Conservation (phyloP, 1,284 basidiomycete species). For the Sporisorium iseilematis-ciliati region DNA sequence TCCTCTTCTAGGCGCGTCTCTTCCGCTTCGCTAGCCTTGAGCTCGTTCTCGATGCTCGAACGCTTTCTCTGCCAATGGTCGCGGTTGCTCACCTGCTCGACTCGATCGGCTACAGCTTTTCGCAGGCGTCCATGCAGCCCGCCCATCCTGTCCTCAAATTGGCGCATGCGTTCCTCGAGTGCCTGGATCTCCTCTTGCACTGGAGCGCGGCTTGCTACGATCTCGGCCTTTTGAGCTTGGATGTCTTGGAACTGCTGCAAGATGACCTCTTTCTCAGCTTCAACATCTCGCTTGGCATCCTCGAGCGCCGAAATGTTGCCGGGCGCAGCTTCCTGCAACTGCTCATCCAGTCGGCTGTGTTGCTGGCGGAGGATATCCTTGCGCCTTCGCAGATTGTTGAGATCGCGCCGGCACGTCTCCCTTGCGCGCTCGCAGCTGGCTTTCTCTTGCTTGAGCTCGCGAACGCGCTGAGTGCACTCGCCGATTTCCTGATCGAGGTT, state of each 20-base stretch:
- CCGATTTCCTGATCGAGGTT: conserved; percentile 34
- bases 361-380: conserved; percentile 37
- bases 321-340: conserved; percentile 81
- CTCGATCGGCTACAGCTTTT: conserved; percentile 47
- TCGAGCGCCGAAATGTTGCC: conserved; percentile 79
- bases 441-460: conserved; percentile 23
- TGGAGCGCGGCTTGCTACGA: conserved; percentile 66
- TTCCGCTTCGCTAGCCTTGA: conserved; percentile 71
- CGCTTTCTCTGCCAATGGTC: conserved; percentile 51
- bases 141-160: conserved; percentile 28
- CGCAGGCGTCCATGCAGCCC: conserved; percentile 51
- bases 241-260: conserved; percentile 52
- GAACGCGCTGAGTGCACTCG: conserved; percentile 11
- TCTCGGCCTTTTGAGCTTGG: conserved; percentile 45
- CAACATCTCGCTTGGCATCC: conserved; percentile 70
- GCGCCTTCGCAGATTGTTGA: conserved; percentile 32
- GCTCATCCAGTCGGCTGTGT: conserved; percentile 73
- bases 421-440: conserved; percentile 28
- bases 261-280: conserved; percentile 51
- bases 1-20: conserved; percentile 75
- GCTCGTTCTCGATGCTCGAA: conserved; percentile 35
- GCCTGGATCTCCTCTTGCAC: conserved; percentile 66
- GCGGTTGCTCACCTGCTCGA: conserved; percentile 64
- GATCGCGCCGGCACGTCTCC: conserved; percentile 19
- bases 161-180: conserved; percentile 26